Conservation (phyloP, 2,329 filamentous ascomycete genomes). For the Xylaria sp. region DNA sequence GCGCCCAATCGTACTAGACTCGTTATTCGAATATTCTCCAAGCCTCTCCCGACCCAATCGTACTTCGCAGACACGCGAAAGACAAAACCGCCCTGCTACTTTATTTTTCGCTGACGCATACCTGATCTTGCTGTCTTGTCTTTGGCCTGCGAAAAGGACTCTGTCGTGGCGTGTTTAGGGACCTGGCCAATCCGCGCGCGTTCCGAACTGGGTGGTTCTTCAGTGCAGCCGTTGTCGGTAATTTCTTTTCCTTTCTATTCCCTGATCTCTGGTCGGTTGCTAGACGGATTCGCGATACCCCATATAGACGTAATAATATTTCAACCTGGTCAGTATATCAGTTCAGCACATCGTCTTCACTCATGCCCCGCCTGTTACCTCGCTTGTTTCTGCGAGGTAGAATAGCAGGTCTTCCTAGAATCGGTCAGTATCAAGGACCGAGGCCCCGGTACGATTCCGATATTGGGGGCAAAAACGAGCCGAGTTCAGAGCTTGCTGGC, state of each 20-base stretch:
- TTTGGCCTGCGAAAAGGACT: conserved; percentile 25
- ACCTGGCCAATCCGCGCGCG: conserved; percentile 29
- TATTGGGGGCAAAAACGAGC: conserved; percentile 2
- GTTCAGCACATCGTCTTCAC: conserved; percentile 13
- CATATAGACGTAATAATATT: conserved; percentile 42
- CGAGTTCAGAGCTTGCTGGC: not conserved
- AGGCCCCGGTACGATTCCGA: not conserved
- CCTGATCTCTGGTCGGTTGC: conserved; percentile 32
- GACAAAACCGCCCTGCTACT: conserved; percentile 27
- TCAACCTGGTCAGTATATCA: conserved; percentile 38
- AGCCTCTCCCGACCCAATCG: conserved; percentile 11
- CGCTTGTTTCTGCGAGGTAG: conserved; percentile 1
- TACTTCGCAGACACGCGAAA: conserved; percentile 28
- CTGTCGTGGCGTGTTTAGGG: conserved; percentile 34
- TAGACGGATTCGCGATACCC: conserved; percentile 45
- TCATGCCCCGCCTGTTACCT: not conserved
- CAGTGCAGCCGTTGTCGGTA: conserved; percentile 31
- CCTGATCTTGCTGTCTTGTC: conserved; percentile 25
- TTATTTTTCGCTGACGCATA: conserved; percentile 25
- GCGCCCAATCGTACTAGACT: conserved; percentile 28
- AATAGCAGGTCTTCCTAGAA: not conserved
- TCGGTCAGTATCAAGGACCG: conserved; percentile 3
- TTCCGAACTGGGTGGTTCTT: conserved; percentile 32
- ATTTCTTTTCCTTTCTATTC: conserved; percentile 33
- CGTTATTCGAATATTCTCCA: conserved; percentile 22